Conservation (phyloP, 805 yeast species). For the Wickerhamomyces pijperi region DNA sequence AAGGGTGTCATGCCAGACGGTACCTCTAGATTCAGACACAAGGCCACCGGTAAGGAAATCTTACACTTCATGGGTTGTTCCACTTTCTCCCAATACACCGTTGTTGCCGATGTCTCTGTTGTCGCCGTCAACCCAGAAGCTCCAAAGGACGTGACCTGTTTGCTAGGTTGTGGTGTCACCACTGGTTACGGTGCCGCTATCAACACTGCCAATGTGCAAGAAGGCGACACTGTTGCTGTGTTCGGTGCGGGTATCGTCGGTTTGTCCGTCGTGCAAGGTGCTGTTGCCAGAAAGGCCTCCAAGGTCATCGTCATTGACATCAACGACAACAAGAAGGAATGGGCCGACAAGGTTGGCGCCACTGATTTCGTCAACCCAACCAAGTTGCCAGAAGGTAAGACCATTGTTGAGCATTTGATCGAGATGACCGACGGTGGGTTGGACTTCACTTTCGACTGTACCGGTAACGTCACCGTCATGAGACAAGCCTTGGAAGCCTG, state of each 20-base stretch:
- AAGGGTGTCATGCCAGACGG: constrained; percentile 99
- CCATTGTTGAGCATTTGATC: constrained; percentile 68
- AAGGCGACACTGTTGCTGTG: constrained; percentile 90
- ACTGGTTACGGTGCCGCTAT: constrained; percentile 98
- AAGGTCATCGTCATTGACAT: constrained; percentile 80
- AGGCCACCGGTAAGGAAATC: constrained; percentile 64
- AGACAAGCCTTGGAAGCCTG: constrained; percentile 93
- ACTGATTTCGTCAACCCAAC: constrained; percentile 88
- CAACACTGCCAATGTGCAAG: constrained; percentile 81
- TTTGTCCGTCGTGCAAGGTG: constrained; percentile 92
- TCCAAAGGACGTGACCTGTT: constrained; percentile 75
- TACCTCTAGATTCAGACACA: constrained; percentile 74
- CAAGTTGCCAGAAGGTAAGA: constrained; percentile 61
- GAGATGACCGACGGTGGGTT: constrained; percentile 96
- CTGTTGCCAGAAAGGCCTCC: constrained; percentile 69
- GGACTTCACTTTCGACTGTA: constrained; percentile 94
- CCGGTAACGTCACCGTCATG: constrained; percentile 94
- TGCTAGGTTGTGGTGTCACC: constrained; percentile 97
- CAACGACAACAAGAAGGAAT: constrained; percentile 71
- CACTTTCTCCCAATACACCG: constrained; percentile 94
- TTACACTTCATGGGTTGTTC: constrained; percentile 98
- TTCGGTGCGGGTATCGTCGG: constrained; percentile 99
- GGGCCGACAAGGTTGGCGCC: constrained; percentile 89
- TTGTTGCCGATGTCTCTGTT: constrained; percentile 93
- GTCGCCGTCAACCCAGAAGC: constrained; percentile 85